phyloP scores from a whole-genome alignment of 139 green algal species.

The Penium margaritaceum region DNA sequence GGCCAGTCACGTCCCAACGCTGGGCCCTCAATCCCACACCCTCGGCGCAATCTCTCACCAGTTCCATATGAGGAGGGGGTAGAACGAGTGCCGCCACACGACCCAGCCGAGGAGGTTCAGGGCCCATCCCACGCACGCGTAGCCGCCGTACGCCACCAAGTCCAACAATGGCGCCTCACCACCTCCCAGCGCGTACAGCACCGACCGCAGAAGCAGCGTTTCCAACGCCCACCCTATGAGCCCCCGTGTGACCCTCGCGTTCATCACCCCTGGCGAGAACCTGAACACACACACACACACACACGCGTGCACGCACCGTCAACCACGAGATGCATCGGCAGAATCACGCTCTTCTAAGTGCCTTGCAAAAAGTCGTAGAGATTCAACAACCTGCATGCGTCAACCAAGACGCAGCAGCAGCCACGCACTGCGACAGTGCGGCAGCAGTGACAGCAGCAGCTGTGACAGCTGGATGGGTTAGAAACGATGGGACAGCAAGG shows the following conservation, averaged over 20 bases:
- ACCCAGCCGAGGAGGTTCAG: conserved; percentile 29
- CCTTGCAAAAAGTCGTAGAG: no score
- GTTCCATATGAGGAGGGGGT: conserved; percentile 62
- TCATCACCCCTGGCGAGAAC: conserved; percentile 70
- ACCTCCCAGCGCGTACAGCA: conserved; percentile 63
- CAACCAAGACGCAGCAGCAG: no score
- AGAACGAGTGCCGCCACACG: conserved; percentile 54
- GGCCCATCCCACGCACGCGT: conserved; percentile 42
- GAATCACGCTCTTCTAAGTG: no score
- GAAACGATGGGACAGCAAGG: no score
- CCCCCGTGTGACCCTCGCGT: conserved; percentile 54
- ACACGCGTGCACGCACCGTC: no score
- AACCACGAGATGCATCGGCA: no score
- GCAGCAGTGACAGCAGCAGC: no score
- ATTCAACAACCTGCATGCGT: no score
- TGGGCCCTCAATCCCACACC: no score
- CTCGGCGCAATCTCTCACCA: conserved; percentile 39
- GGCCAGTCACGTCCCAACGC: no score
- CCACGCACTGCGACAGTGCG: no score
- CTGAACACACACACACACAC: conserved; percentile 13
- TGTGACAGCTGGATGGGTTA: no score
- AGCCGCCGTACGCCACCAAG: conserved; percentile 72
- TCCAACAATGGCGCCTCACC: conserved; percentile 67
- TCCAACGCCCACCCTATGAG: conserved; percentile 66
- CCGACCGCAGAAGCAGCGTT: conserved; percentile 51